Conservation (phyloP, 1,139 yeast genomes). For the Kodamaea suecica region DNA sequence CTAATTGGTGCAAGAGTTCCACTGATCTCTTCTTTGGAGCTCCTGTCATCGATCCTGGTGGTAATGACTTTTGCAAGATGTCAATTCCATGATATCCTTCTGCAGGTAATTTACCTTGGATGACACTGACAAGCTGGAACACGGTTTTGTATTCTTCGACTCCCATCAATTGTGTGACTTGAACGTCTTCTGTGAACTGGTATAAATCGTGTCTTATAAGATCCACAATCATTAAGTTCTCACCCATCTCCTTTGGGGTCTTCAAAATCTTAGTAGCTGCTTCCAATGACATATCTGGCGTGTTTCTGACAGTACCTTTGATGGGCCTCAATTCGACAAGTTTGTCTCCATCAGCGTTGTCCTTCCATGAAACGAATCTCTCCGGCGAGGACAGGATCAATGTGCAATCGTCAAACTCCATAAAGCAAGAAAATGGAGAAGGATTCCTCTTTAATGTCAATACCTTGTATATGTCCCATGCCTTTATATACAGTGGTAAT, state of each 20-base stretch:
- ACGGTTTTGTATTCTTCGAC: conserved; percentile 93
- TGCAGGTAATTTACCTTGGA: conserved; percentile 55
- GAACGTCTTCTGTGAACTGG: conserved; percentile 62
- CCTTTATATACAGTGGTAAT: conserved; percentile 41
- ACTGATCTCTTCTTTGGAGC: conserved; percentile 96
- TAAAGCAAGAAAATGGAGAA: conserved; percentile 85
- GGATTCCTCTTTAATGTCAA: conserved; percentile 70
- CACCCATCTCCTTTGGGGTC: conserved; percentile 93
- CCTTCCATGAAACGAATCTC: conserved; percentile 80
- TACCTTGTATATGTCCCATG: conserved; percentile 82
- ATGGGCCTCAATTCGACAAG: conserved; percentile 85
- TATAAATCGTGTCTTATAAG: conserved; percentile 88
- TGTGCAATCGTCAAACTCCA: conserved; percentile 68
- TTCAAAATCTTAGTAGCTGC: conserved; percentile 64
- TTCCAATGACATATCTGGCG: conserved; percentile 46
- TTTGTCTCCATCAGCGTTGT: conserved; percentile 25
- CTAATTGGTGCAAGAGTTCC: conserved; percentile 64
- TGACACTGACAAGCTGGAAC: conserved; percentile 87
- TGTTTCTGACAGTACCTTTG: conserved; percentile 87
- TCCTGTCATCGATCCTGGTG: conserved; percentile 99
- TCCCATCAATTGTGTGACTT: conserved; percentile 76
- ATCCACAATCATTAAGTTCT: conserved; percentile 95
- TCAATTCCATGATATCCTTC: conserved; percentile 67
- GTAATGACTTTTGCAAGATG: conserved; percentile 71
- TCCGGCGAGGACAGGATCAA: conserved; percentile 93